Percentiles rank a stretch among this genome's conserved stretches.
These are phyloP conservation scores for Lactarius indigo DNA, from an alignment of 768 basidiomycete genomes.

Conservation along the genomic window DNA sequence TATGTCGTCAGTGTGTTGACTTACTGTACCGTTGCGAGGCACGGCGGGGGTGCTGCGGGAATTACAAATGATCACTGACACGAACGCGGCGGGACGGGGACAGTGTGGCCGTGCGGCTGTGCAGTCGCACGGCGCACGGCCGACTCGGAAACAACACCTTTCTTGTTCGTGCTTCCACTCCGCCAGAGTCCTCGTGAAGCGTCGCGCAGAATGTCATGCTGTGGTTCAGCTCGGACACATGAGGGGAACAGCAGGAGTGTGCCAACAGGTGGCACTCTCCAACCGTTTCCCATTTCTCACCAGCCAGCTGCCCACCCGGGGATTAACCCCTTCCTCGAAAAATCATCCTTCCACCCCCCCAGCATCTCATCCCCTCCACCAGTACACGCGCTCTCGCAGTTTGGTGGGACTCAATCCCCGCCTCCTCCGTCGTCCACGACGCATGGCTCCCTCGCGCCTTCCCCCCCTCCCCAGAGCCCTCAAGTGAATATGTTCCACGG, in stretches of 20 bases:
- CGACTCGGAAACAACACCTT: not conserved
- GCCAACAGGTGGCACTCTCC: slow-evolving; percentile 26
- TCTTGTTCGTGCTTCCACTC: not conserved
- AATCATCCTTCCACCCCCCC: not conserved
- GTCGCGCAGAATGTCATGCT: slow-evolving; percentile 61
- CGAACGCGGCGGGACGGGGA: not conserved
- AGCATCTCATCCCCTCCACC: not conserved
- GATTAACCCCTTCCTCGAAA: slow-evolving; percentile 11
- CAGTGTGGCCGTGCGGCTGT: not conserved
- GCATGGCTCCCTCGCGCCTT: not conserved
- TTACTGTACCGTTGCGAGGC: not conserved
- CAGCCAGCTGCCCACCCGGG: slow-evolving; percentile 46
- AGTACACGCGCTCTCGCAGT: not conserved
- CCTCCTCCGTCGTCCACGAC: not conserved
- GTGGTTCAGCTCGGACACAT: slow-evolving; percentile 38
- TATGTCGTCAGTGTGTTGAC: not conserved
- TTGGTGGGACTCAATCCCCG: not conserved
- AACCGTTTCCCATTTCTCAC: slow-evolving; percentile 40
- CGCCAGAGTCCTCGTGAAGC: not conserved
- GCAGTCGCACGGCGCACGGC: not conserved
- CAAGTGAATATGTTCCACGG: slow-evolving; percentile 1
- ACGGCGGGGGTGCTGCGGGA: not conserved
- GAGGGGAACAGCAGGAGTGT: slow-evolving; percentile 36
- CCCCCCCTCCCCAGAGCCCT: slow-evolving; percentile 1
- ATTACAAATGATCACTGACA: not conserved